Base-by-base conservation (phyloP, 306 rosid genomes). In the Quercus bicolor region DNA sequence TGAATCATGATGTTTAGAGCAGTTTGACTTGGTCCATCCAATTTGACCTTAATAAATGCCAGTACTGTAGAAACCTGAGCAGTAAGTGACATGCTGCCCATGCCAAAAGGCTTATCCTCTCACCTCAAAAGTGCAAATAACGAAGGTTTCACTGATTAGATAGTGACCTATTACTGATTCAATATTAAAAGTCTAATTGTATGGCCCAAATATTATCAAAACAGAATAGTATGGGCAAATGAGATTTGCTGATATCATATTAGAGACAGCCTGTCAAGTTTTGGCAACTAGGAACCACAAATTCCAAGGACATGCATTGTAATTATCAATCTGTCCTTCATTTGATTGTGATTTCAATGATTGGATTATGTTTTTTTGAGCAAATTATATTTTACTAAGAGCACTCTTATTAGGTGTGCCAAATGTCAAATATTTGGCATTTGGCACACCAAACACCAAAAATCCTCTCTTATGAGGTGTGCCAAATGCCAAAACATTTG, bases 181-280 rank as follows among this genome's bases (percentile, higher is more conserved):
- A 33, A 13, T 15, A 23, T 37, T 56, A 33, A 33, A 31, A 1
- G 26, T 19, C 6, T 5, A 13, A 5, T 0, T 8, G 3, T 45
- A 45, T 45, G 52, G 52, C 52, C 52, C 5, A 0, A 61, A 62
- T 11, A 9, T 0, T 62, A 18, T 33, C 19, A 16, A 62, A 62
- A 29, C 20, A 15, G 40, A 34, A 15, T 29, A 2, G 60, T 68
- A 56, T 68, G 70, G 76, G 74, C 64, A 26, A 59, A 68, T 43
- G 78, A 62, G 48, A 57, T 16, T 64, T 52, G 75, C 23, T 5
- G 24, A 21, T 48, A 15, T 28, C 18, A 11, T 79, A 33, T 37
- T n/a, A 64, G 14, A 33, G 55, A 68, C 89, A 86, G 68, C 74
- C 85, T 87, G 88, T 68, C 81, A 76, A 77, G 20, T 18, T 74